Conservation (phyloP, 139 green algal species). For the Coelastrella sp. region DNA sequence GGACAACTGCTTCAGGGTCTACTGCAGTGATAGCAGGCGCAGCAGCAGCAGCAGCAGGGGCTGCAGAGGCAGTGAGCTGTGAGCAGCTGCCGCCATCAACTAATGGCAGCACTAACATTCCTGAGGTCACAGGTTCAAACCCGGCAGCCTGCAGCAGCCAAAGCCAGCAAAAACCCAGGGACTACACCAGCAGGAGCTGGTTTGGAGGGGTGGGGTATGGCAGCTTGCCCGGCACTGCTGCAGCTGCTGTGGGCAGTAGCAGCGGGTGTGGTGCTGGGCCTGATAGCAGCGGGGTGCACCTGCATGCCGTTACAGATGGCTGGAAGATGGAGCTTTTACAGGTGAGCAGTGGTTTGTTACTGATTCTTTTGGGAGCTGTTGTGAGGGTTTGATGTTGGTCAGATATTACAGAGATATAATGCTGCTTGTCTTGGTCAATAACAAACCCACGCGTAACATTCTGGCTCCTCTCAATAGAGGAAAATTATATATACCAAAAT, state of each 20-base stretch:
- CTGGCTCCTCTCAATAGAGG: too few species aligned
- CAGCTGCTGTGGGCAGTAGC: neutral
- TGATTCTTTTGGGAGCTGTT: too few species aligned
- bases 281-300: constrained; percentile 1
- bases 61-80: neutral
- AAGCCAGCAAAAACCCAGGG: neutral
- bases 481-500: too few species aligned
- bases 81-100: neutral
- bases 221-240: neutral
- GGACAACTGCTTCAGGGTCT: neutral
- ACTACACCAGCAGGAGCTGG: neutral
- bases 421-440: too few species aligned
- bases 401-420: too few species aligned
- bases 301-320: constrained; percentile 48
- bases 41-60: neutral
- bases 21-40: neutral
- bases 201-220: neutral
- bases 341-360: constrained; percentile 14
- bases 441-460: too few species aligned
- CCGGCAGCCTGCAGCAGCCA: neutral
- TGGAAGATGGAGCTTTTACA: constrained; percentile 58
- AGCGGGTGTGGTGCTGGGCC: neutral
- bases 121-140: neutral
- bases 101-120: neutral
- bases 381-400: too few species aligned